Base-by-base conservation (phyloP, 345 rosid genomes). In the Gossypium ekmanianum region DNA sequence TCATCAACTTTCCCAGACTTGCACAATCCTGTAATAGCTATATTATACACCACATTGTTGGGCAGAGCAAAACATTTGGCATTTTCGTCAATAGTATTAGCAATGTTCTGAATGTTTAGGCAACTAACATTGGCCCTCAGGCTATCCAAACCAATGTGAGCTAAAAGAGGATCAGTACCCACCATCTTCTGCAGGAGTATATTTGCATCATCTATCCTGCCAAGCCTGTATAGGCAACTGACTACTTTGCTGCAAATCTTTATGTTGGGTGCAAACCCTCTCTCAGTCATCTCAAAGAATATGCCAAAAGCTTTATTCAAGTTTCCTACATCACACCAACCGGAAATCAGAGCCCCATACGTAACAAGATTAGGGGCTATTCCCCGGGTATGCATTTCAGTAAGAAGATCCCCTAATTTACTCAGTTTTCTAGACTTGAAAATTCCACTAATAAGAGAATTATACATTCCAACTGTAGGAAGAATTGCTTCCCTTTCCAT, bases 1-100 rank as follows among this genome's bases (percentile, higher is more conserved):
- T 85, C 87, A 61, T 79, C 81, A 75, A 88, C 67, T 80, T 86
- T 88, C 54, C 90, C 88, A 68, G 92, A 87, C 83, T 84, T 89
- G 80, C 92, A 89, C 44, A 91, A 80, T 62, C 92, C 94, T n/a
- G 87, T 82, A 20, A 91, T 79, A 52, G 88, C 90, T 77, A 91
- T 82, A 77, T 90, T 90, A 81, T 89, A 87, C 63, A 89, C 83
- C 74, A 91, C 83, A 67, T 80, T 86, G 78, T 79, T 88, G 69
- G 91, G 85, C 22, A 81, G 75, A 83, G 83, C 81, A 71, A 81
- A 80, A 61, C 73, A 80, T 77, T 75, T 80, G 64, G 82, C 82
- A 77, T 76, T 84, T 57, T 52, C 77, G 69, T 81, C 85, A 6
- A 87, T 71, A 71, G 86, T 80, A 50, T 78, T 82, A 11, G 84